Evolutionary conservation across 1,284 basidiomycete species (phyloP), one percentile per base, ranked within the genome.

Genomic region (Apiotrichum gracile): DNA sequence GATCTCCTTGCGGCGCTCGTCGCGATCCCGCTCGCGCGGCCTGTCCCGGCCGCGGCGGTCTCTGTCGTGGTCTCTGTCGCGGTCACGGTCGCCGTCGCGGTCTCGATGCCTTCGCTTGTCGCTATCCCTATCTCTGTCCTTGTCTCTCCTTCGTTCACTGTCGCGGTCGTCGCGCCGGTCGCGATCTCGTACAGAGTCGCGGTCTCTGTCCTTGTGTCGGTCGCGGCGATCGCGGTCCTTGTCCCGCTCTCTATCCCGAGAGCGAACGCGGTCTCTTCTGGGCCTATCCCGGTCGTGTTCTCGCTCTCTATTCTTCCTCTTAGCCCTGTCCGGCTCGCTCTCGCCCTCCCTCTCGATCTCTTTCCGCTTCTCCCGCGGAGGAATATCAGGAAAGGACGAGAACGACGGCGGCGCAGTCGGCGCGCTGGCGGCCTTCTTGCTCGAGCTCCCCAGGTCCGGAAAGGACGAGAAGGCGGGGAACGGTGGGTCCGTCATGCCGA

Each of bases 321-420:
- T 9, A n/a, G n/a, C n/a, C n/a, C n/a, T n/a, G n/a, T n/a, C n/a
- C n/a, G n/a, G 6, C 17, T 17, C 19, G 27, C 22, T 29, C n/a
- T 13, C 29, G 34, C 21, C 35, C 44, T 16, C 44, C 27, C 10
- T 45, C 44, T 6, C 21, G 14, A 8, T 24, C 21, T 2, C 22
- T 29, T 13, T 35, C 44, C 10, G 7, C 13, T 34, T 5, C 44
- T 34, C 13, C 4, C 16, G 35, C 39, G 31, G 34, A 27, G 17
- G 55, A 49, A 58, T 25, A 14, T 61, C 59, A 0, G 59, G 59
- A 21, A 61, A 61, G 17, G 59, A 61, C 14, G 59, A 58, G 42
- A 61, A 61, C 1, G 48, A 41, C 10, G 55, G 43, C 5, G n/a
- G n/a, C n/a, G n/a, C 45, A 9, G 37, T 27, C 13, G 51, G 42